These are phyloP conservation scores for Thielaviopsis ethacetica DNA, from an alignment of 2,329 filamentous ascomycete species.

Conservation along the genomic window DNA sequence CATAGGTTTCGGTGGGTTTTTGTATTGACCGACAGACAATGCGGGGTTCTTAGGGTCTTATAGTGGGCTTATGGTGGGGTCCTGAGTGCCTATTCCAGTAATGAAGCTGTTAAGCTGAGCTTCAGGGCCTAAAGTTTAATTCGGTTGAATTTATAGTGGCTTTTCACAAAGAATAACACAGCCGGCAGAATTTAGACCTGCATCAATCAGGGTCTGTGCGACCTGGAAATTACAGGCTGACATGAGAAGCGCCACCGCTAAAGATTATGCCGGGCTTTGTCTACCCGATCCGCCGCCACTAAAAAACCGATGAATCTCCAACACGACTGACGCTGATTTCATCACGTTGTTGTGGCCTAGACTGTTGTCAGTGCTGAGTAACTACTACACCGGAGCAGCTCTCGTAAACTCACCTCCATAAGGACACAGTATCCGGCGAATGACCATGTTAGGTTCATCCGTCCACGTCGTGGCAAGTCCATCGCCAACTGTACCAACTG, in stretches of 20 bases:
- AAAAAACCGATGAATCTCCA: slow-evolving; percentile 52
- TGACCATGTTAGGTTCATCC: slow-evolving; percentile 27
- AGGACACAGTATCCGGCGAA: slow-evolving; percentile 37
- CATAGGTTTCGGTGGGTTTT: slow-evolving; percentile 1
- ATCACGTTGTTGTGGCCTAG: slow-evolving; percentile 55
- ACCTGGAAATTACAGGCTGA: not conserved
- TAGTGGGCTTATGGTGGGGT: slow-evolving; percentile 2
- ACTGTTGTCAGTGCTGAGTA: not conserved
- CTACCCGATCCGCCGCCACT: slow-evolving; percentile 18
- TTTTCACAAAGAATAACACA: not conserved
- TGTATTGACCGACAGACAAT: not conserved
- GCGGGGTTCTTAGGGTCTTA: not conserved
- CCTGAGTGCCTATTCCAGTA: not conserved
- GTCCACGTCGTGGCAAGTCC: slow-evolving; percentile 32
- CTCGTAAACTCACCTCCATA: slow-evolving; percentile 32
- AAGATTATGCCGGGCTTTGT: not conserved
- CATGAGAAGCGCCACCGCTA: not conserved
- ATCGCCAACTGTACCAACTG: slow-evolving; percentile 25
- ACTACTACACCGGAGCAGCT: not conserved
- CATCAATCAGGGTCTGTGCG: not conserved
- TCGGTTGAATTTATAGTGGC: not conserved
- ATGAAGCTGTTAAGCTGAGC: not conserved
- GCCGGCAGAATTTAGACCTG: not conserved
- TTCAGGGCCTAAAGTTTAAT: not conserved
- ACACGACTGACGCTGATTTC: slow-evolving; percentile 30